A percentile compares a stretch with the other conserved stretches of the same genome.
phyloP scores from a whole-genome alignment of 2,329 filamentous ascomycete genomes.

The Hypoxylon sp. region DNA sequence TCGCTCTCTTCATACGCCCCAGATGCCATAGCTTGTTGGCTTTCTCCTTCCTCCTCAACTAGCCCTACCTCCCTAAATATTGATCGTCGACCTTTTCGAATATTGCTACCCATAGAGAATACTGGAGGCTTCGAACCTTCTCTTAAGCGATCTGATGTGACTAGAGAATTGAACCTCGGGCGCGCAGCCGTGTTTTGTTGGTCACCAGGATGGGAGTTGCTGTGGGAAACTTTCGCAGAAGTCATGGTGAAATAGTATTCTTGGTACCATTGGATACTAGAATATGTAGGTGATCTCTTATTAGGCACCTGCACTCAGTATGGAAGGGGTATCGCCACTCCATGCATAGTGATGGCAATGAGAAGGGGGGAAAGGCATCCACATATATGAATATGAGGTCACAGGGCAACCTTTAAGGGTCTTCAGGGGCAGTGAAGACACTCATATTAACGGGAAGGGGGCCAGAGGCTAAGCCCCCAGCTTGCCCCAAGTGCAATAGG shows the following conservation, averaged over 20 bases:
- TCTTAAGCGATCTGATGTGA: conserved; percentile 66
- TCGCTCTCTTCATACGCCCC: conserved; percentile 53
- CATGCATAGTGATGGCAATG: conserved; percentile 34
- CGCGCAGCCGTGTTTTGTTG: conserved; percentile 50
- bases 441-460: conserved; percentile 20
- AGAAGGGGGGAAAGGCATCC: conserved; percentile 33
- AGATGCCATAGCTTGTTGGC: conserved; percentile 41
- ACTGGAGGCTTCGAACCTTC: conserved; percentile 61
- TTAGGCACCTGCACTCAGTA: conserved; percentile 15
- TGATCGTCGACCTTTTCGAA: conserved; percentile 66
- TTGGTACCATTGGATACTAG: conserved; percentile 7
- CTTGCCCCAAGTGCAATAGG: conserved; percentile 16
- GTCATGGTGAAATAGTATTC: conserved; percentile 45
- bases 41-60: conserved; percentile 55
- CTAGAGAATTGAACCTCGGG: conserved; percentile 66
- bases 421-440: conserved; percentile 8
- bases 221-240: conserved; percentile 43
- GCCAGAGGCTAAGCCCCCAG: conserved; percentile 15
- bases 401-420: conserved; percentile 44
- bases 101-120: conserved; percentile 61
- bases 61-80: conserved; percentile 68
- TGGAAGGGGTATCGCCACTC: conserved; percentile 35
- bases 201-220: conserved; percentile 39
- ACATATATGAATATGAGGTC: conserved; percentile 48
- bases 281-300: conserved; percentile 20